These are phyloP conservation scores for Starmerella stellata DNA, from an alignment of 805 yeast species.

Conservation along the genomic window DNA sequence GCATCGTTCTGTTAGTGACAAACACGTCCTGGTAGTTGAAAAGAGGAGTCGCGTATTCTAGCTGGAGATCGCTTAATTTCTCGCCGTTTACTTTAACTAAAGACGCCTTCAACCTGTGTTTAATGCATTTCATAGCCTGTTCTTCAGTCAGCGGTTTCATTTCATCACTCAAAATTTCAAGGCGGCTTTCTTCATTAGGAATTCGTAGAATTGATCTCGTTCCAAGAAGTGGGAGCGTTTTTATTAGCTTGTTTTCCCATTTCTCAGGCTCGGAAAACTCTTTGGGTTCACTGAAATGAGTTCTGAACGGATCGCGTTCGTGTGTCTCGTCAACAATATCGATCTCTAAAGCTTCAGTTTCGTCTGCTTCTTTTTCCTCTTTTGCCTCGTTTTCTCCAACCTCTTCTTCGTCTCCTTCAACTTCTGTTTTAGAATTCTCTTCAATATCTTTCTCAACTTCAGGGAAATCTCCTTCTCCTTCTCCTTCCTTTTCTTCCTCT, in stretches of 20 bases:
- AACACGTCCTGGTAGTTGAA: slow-evolving; percentile 56
- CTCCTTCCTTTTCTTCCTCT: slow-evolving; percentile 11
- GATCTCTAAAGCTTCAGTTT: slow-evolving; percentile 18
- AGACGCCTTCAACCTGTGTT: slow-evolving; percentile 27
- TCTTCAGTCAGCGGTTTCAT: neutral
- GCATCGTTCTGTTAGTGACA: slow-evolving; percentile 36
- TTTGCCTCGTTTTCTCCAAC: slow-evolving; percentile 12
- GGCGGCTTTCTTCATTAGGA: slow-evolving; percentile 1
- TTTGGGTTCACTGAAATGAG: slow-evolving; percentile 45
- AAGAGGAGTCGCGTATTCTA: slow-evolving; percentile 41
- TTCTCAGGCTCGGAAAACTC: slow-evolving; percentile 19
- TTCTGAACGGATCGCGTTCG: slow-evolving; percentile 54
- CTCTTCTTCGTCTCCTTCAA: slow-evolving; percentile 19
- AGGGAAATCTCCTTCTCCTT: slow-evolving; percentile 21
- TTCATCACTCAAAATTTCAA: too few species aligned
- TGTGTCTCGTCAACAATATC: too few species aligned
- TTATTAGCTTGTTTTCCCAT: slow-evolving; percentile 17
- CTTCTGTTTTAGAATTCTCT: slow-evolving; percentile 19
- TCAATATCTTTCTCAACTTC: slow-evolving; percentile 1
- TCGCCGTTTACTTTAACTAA: slow-evolving; percentile 19
- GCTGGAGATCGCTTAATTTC: slow-evolving; percentile 30
- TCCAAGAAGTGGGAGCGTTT: slow-evolving; percentile 15
- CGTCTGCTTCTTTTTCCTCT: slow-evolving; percentile 11
- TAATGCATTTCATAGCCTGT: slow-evolving; percentile 21
- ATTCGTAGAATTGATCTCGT: slow-evolving; percentile 11